Base-by-base conservation (phyloP, 208 protist genomes). In the Naegleria gruberi region DNA sequence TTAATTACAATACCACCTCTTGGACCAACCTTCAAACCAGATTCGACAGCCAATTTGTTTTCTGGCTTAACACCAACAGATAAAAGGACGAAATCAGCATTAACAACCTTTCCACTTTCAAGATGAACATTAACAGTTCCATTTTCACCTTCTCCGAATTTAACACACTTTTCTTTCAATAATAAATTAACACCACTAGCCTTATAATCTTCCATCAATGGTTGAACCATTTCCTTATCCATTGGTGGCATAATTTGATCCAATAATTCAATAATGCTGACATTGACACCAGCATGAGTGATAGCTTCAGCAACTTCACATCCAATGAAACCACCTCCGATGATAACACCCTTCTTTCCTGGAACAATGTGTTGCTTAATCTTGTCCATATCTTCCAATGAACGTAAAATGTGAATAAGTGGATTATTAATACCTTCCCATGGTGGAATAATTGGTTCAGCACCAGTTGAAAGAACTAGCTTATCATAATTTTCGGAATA, bases 291-390 rank as follows among this genome's bases (percentile, higher is more conserved):
- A 0, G n/a, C 17, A 46, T 89, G 82, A 26, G 46, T n/a, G 19
- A 95, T 77, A n/a, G 87, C 89, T 47, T 95, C 94, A 34, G 91
- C 93, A 84, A 94, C 92, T 81, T 95, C 94, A 15, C 95, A 77
- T 46, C 94, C 94, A 77, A 94, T 93, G 44, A 93, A 94, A 30
- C 93, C 92, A 85, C 73, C 93, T 40, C 94, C 94, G 3, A 94
- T 89, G 34, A 92, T 90, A 10, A 89, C 88, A n/a, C 44, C 92
- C 26, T 12, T 89, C 73, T 82, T 57, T 7, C 8, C 82, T 15
- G 45, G 47, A n/a, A 37, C 55, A 23, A 93, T 85, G 73, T 85
- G 91, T 40, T 41, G 26, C n/a, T 37, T 41, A 81, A 94, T 93
- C 19, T 8, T 6, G 46, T 94, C 93, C 81, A 89, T 88, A 90